Conservation (phyloP, 192 early-diverging fungal genomes). For the Linnemannia zychae region DNA sequence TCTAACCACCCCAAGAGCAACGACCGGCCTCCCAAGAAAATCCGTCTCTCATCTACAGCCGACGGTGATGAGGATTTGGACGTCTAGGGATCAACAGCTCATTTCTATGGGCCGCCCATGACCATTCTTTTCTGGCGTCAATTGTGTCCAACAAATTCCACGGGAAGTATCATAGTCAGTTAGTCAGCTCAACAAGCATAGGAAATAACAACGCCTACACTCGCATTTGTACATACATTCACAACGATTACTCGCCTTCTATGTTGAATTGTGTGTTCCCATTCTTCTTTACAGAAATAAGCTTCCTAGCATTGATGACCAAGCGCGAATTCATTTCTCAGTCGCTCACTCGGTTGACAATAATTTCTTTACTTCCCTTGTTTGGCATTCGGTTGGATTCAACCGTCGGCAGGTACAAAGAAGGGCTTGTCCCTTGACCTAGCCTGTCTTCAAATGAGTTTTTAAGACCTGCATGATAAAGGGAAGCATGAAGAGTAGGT, state of each 20-base stretch:
- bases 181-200: not conserved
- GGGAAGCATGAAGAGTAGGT: not conserved
- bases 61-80: constrained; percentile 55
- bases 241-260: not conserved
- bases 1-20: constrained; percentile 26
- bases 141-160: not conserved
- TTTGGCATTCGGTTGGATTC: not conserved
- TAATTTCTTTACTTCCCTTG: not conserved
- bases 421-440: not conserved
- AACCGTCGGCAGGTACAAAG: not conserved
- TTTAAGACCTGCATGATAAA: constrained; percentile 3
- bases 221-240: not conserved
- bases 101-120: not conserved
- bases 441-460: not conserved
- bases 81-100: too few relatives aligned
- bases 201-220: not conserved
- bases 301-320: not conserved
- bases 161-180: not conserved
- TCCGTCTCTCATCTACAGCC: constrained; percentile 40
- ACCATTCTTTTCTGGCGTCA: not conserved
- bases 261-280: not conserved
- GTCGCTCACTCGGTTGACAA: not conserved
- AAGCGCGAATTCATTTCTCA: not conserved
- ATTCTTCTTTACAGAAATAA: not conserved
- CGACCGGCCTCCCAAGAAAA: constrained; percentile 43